A percentile compares a stretch with the other conserved stretches of the same genome.
Evolutionary conservation across 2,329 filamentous ascomycete genomes (phyloP).

Genomic region (Apiospora aurea): DNA sequence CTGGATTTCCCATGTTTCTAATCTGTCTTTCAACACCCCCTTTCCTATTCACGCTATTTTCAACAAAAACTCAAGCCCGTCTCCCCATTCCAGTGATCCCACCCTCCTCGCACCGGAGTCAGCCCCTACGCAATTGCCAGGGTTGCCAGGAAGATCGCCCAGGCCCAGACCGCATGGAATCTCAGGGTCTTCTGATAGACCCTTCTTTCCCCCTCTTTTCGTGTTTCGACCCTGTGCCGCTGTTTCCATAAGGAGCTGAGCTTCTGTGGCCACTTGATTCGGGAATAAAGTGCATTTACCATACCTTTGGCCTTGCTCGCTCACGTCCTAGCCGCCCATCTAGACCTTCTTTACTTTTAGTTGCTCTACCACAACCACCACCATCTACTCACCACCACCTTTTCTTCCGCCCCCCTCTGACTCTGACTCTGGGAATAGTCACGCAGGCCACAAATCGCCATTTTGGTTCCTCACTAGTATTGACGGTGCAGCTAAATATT

Average conservation of each 20-base stretch:
- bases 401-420: not conserved
- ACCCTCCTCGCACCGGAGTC: conserved; percentile 1
- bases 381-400: not conserved
- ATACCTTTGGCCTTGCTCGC: conserved; percentile 12
- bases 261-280: conserved; percentile 18
- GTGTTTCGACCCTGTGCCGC: conserved; percentile 16
- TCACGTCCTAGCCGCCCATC: conserved; percentile 3
- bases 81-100: conserved; percentile 15
- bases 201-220: conserved; percentile 23
- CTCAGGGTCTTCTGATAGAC: conserved; percentile 24
- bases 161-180: conserved; percentile 22
- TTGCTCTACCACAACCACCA: not conserved
- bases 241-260: conserved; percentile 22
- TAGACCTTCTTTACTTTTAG: conserved; percentile 14
- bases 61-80: conserved; percentile 21
- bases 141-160: conserved; percentile 9
- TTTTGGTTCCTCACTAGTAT: not conserved
- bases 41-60: conserved; percentile 20
- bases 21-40: conserved; percentile 18
- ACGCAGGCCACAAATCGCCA: not conserved
- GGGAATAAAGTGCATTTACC: conserved; percentile 7
- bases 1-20: conserved; percentile 19
- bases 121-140: conserved; percentile 3
- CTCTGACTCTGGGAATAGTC: not conserved
- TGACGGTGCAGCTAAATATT: not conserved